Evolutionary conservation across 176 grass and related monocot species (phyloP).

Genomic region (Zea mays): Zm-B73-REFERENCE-NAM-5.0 NC_050099.1:151897501-151898000

Average conservation of each 20-base stretch:
- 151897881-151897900: constrained; percentile 42
- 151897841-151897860: constrained; percentile 54
- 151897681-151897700: background rate
- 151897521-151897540: background rate
- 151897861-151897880: constrained; percentile 40
- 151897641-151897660: constrained; percentile 4
- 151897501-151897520: background rate
- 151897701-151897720: constrained; percentile 20
- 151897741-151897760: constrained; percentile 8
- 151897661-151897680: background rate
- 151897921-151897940: constrained; percentile 47
- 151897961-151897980: constrained; percentile 89
- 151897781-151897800: constrained; percentile 61
- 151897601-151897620: background rate
- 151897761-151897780: constrained; percentile 46
- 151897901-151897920: constrained; percentile 52
- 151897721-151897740: background rate
- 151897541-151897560: background rate
- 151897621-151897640: background rate
- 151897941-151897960: constrained; percentile 67
- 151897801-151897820: constrained; percentile 45
- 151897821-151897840: constrained; percentile 41
- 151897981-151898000: constrained; percentile 88
- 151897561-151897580: background rate
- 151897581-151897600: background rate